phyloP scores from a whole-genome alignment of 768 basidiomycete species.

The Coprinopsis sp. region DNA sequence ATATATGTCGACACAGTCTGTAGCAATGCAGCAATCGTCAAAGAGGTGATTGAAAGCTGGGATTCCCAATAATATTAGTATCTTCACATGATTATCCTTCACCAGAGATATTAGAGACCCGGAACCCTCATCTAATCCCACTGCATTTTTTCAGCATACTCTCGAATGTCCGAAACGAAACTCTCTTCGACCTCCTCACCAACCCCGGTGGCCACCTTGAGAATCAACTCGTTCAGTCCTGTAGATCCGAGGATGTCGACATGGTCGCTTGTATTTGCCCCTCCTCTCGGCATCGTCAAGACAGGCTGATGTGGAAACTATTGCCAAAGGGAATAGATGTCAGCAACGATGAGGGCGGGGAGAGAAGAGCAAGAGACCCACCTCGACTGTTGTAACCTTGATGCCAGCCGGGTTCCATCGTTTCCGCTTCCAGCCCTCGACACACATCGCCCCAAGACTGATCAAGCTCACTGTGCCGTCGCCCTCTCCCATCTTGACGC shows the following conservation, averaged over 20 bases:
- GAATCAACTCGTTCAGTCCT: slow-evolving; percentile 81
- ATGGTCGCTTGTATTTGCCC: slow-evolving; percentile 88
- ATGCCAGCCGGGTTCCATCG: slow-evolving; percentile 94
- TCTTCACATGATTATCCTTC: no score
- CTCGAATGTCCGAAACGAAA: slow-evolving; percentile 72
- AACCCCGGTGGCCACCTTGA: slow-evolving; percentile 84
- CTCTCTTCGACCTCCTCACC: slow-evolving; percentile 66
- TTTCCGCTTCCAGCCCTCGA: slow-evolving; percentile 86
- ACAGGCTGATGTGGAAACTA: slow-evolving; percentile 80
- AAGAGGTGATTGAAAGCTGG: not conserved
- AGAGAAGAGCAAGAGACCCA: slow-evolving; percentile 27
- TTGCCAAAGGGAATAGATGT: no score
- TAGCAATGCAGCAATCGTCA: not conserved
- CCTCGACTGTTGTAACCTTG: slow-evolving; percentile 81
- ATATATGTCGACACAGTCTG: not conserved
- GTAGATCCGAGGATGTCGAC: slow-evolving; percentile 81
- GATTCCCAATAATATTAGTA: no score
- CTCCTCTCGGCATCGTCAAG: slow-evolving; percentile 73
- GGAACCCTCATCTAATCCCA: slow-evolving; percentile 56
- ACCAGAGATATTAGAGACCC: not conserved
- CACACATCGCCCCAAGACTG: slow-evolving; percentile 93
- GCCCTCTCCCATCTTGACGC: slow-evolving; percentile 91
- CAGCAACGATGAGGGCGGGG: slow-evolving; percentile 4
- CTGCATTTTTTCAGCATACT: slow-evolving; percentile 66
- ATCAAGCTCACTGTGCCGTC: slow-evolving; percentile 89